Conservation (phyloP, 768 basidiomycete species). For the Coprinopsis strossmayeri region DNA sequence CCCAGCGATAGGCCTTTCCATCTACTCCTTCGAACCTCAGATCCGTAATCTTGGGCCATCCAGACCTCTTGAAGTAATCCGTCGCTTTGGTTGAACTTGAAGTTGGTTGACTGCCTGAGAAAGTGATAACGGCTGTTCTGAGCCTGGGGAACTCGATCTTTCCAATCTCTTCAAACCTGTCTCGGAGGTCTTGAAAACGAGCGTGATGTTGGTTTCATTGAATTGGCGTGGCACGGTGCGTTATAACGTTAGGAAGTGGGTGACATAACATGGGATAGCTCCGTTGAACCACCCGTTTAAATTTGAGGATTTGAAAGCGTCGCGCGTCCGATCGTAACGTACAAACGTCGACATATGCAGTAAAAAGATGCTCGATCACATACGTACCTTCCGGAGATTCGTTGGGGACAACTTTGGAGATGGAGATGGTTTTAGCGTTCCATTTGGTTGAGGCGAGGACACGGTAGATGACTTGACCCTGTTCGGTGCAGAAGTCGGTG, state of each 20-base stretch:
- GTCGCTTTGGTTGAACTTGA: too few species aligned
- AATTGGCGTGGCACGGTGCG: background rate
- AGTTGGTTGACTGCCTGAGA: background rate
- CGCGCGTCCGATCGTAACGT: too few species aligned
- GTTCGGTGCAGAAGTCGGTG: background rate
- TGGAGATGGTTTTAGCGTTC: background rate
- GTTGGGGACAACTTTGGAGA: background rate
- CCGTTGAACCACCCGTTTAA: too few species aligned
- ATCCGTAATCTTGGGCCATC: background rate
- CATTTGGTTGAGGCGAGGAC: background rate
- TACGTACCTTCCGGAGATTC: background rate
- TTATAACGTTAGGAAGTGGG: too few species aligned
- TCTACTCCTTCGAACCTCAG: too few species aligned
- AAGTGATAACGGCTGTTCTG: background rate
- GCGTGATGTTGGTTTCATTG: background rate
- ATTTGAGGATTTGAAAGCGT: too few species aligned
- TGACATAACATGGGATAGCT: too few species aligned
- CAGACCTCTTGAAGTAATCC: background rate
- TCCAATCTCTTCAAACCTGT: background rate
- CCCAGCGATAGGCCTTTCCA: too few species aligned
- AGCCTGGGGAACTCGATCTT: background rate
- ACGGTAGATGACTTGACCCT: background rate
- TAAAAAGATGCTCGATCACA: too few species aligned
- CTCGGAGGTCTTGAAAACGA: background rate
- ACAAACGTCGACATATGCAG: too few species aligned